Evolutionary conservation across 371 early-diverging fungal genomes (phyloP), one percentile per base, ranked within the genome.

Genomic region (Mortierella sp.): DNA sequence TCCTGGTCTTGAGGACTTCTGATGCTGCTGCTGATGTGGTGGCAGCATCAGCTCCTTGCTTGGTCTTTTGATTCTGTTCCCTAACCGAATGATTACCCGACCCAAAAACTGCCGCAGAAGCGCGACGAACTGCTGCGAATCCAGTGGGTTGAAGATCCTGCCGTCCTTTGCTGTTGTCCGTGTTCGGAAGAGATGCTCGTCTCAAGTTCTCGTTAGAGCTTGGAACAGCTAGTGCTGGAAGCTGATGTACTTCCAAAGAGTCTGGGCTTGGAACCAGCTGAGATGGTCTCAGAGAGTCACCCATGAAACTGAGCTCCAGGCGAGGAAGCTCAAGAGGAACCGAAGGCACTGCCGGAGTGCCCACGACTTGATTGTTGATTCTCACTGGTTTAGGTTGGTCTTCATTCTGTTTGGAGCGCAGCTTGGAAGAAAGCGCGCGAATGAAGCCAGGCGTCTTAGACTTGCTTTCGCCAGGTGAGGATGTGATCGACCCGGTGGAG

Each of bases 351-450:
- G 45, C 14, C 3, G 53, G 16, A 19, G 51, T 8, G n/a, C 45
- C 60, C 3, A 49, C 47, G 9, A 29, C 29, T 21, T 57, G 55
- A 49, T 43, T 54, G 57, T 61, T 66, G 66, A 51, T 49, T 29
- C 39, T 60, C 12, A 49, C 41, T 14, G 62, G 31, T 29, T 37
- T 55, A n/a, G 67, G 41, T 45, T 67, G 68, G 22, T 69, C 76
- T 14, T 76, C 77, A 12, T 62, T 69, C 6, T 68, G 69, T 51
- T 65, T 76, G 28, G 66, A 62, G 6, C 77, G 77, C 57, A 76
- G 47, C 34, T 67, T 76, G 46, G 44, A 55, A 1, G 73, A 74
- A 0, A 76, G 40, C 12, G 77, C 77, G 1, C 77, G 69, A 22
- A 76, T 69, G 22, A 76, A 69, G 4, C 61, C 65, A 9, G 68